phyloP scores from a whole-genome alignment of 441 rosid species.

The Aquilaria agallochum region DNA sequence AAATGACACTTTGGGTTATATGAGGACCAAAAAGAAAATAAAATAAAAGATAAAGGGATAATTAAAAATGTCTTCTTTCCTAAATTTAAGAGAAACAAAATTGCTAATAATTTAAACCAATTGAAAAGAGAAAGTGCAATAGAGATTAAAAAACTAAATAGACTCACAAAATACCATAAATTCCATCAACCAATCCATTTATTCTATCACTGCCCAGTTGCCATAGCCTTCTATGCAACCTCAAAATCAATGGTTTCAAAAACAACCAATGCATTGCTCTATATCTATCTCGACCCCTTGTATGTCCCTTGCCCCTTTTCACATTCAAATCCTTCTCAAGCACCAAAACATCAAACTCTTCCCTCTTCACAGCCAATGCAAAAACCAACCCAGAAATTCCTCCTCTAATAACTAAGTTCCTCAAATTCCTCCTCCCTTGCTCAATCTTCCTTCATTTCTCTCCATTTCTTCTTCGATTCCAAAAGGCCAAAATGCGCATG shows the following conservation, averaged over 20 bases:
- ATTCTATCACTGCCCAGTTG: conserved; percentile 86
- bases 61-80: too few species aligned
- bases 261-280: conserved; percentile 92
- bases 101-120: too few species aligned
- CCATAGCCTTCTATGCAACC: conserved; percentile 78
- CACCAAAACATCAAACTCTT: conserved; percentile 81
- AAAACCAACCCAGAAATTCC: conserved; percentile 87
- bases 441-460: conserved; percentile 16
- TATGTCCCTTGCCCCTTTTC: conserved; percentile 90
- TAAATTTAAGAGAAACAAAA: too few species aligned
- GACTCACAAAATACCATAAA: conserved; percentile 84
- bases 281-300: conserved; percentile 88
- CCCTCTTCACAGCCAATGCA: conserved; percentile 81
- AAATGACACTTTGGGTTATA: too few species aligned
- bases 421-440: conserved; percentile 33
- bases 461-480: conserved; percentile 3
- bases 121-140: neutral
- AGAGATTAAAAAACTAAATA: conserved; percentile 5
- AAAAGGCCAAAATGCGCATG: neutral
- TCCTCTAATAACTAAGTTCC: conserved; percentile 81
- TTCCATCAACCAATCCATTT: conserved; percentile 88
- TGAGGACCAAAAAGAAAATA: too few species aligned
- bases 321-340: conserved; percentile 89
- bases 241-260: conserved; percentile 83
- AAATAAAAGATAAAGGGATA: too few species aligned